These are phyloP conservation scores for Xylaria longipes DNA, from an alignment of 495 filamentous ascomycete species.

Conservation along the genomic window DNA sequence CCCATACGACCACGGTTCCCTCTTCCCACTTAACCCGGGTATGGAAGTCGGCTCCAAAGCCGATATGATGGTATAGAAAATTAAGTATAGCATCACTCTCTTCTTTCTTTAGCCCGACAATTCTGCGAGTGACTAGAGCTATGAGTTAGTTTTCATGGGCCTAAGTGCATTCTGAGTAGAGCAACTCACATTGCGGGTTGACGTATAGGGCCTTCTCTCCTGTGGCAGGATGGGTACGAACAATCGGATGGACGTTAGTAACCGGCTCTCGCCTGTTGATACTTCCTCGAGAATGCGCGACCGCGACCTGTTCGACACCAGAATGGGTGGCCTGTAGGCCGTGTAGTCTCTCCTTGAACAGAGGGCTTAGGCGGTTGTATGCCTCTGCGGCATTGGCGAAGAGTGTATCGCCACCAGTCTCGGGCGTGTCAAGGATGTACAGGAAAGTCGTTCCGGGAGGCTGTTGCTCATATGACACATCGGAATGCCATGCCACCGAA, in stretches of 20 bases:
- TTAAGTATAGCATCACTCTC: conserved; percentile 81
- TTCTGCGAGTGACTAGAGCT: conserved; percentile 67
- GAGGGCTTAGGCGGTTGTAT: conserved; percentile 76
- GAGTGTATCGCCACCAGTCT: conserved; percentile 78
- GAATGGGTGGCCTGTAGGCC: conserved; percentile 80
- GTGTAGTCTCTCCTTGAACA: conserved; percentile 74
- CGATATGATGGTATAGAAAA: conserved; percentile 88
- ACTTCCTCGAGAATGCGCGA: conserved; percentile 59
- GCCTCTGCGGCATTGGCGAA: conserved; percentile 77
- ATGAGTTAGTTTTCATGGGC: neutral
- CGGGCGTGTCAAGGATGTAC: conserved; percentile 78
- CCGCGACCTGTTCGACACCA: conserved; percentile 72
- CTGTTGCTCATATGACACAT: conserved; percentile 82
- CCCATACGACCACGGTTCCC: conserved; percentile 87
- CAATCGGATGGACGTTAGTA: conserved; percentile 71
- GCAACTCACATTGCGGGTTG: conserved; percentile 79
- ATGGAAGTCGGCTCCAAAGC: conserved; percentile 85
- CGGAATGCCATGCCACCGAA: conserved; percentile 81
- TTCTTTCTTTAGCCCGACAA: conserved; percentile 77
- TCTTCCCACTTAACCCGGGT: conserved; percentile 84
- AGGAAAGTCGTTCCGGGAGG: conserved; percentile 87
- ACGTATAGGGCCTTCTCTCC: conserved; percentile 88
- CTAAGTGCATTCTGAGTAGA: neutral
- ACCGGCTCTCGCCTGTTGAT: conserved; percentile 76
- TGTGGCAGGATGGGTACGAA: conserved; percentile 81